Percentiles rank a stretch among this genome's conserved stretches.
phyloP scores from a whole-genome alignment of 2,329 filamentous ascomycete genomes.

The Incumbomyces lentus region DNA sequence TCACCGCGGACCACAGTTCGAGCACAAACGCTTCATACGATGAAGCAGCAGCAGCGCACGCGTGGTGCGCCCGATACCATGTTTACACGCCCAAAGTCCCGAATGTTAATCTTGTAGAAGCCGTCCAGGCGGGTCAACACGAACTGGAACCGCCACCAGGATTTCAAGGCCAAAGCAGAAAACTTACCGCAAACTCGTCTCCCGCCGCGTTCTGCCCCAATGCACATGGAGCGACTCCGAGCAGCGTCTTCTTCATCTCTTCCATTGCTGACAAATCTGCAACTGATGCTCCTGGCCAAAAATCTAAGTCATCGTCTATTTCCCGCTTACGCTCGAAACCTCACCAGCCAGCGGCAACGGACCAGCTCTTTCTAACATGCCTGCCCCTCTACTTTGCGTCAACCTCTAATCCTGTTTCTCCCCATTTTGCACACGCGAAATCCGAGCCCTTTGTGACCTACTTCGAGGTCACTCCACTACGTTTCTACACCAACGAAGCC shows the following conservation, averaged over 20 bases:
- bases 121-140: background rate
- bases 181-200: background rate
- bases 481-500: constrained; percentile 35
- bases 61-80: constrained; percentile 43
- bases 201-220: background rate
- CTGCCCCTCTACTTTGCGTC: constrained; percentile 47
- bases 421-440: background rate
- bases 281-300: background rate
- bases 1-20: constrained; percentile 43
- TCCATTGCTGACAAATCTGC: constrained; percentile 35
- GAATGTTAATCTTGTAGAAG: background rate
- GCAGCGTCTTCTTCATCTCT: constrained; percentile 34
- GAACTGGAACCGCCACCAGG: background rate
- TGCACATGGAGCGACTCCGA: constrained; percentile 17
- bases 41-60: constrained; percentile 46
- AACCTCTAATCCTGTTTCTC: constrained; percentile 35
- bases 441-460: constrained; percentile 45
- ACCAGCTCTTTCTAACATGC: constrained; percentile 44
- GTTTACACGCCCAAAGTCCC: constrained; percentile 29
- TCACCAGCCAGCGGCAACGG: background rate
- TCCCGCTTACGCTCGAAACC: constrained; percentile 27
- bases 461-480: constrained; percentile 45
- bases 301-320: background rate
- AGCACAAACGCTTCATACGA: constrained; percentile 47
- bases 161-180: background rate